A percentile compares a stretch with the other conserved stretches of the same genome.
Conservation (phyloP, 257 asterid genomes). For the Thymus mandschuricus region DNA sequence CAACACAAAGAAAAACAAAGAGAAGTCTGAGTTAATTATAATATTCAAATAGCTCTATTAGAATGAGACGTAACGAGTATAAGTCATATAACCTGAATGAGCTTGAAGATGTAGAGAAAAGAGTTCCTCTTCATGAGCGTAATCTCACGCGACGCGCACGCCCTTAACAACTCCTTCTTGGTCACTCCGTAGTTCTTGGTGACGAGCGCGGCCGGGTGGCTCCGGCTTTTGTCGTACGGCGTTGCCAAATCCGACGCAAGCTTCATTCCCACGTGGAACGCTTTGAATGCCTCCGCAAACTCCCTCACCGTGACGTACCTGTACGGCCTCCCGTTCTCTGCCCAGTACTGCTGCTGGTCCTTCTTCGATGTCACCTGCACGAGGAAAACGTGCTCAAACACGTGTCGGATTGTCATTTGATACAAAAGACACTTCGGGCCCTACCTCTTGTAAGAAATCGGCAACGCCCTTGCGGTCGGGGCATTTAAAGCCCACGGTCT, state of each 20-base stretch:
- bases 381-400: too few relatives aligned
- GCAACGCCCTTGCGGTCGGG: conserved; percentile 65
- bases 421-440: too few relatives aligned
- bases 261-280: conserved; percentile 40
- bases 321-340: conserved; percentile 37
- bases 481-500: conserved; percentile 55
- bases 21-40: too few relatives aligned
- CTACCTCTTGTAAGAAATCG: conserved; percentile 69
- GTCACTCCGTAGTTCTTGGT: conserved; percentile 47
- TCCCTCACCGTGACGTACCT: conserved; percentile 42
- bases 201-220: conserved; percentile 57
- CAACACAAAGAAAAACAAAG: background rate
- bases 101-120: conserved; percentile 45
- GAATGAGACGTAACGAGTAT: too few relatives aligned
- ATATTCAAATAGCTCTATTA: too few relatives aligned
- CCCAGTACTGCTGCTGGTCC: conserved; percentile 60
- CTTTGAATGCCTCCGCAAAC: conserved; percentile 47
- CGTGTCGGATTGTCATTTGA: too few relatives aligned
- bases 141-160: conserved; percentile 44
- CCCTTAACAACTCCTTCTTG: conserved; percentile 45
- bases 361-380: conserved; percentile 58
- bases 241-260: conserved; percentile 36
- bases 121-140: conserved; percentile 54
- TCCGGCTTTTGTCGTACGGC: conserved; percentile 49
- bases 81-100: background rate